Evolutionary conservation across 2,329 filamentous ascomycete genomes (phyloP).

Genomic region (Sclerotinia nivalis): DNA sequence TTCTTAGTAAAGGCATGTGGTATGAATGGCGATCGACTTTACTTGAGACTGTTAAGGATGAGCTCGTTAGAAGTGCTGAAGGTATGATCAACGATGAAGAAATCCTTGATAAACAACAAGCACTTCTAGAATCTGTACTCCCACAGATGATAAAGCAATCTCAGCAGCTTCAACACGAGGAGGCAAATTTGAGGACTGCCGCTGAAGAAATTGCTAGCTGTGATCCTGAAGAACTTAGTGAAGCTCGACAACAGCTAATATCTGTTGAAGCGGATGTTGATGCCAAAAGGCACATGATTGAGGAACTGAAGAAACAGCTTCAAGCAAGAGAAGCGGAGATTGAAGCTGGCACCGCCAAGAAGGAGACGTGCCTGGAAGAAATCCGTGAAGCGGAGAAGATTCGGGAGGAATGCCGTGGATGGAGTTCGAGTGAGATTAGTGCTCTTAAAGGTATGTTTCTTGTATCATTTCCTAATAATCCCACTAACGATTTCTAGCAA

Average conservation of each 20-base stretch:
- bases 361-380: conserved; percentile 67
- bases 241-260: conserved; percentile 68
- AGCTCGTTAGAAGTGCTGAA: conserved; percentile 71
- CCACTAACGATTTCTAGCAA: conserved; percentile 54
- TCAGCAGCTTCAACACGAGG: conserved; percentile 62
- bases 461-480: not conserved
- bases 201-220: conserved; percentile 75
- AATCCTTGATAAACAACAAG: conserved; percentile 65
- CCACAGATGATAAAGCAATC: conserved; percentile 64
- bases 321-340: conserved; percentile 66
- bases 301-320: conserved; percentile 65
- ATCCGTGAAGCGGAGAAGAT: conserved; percentile 82
- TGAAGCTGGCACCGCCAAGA: conserved; percentile 63
- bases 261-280: conserved; percentile 67
- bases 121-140: conserved; percentile 65
- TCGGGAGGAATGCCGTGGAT: conserved; percentile 85
- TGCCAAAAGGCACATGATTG: conserved; percentile 66
- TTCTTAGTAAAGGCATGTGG: conserved; percentile 95
- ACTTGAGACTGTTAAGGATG: conserved; percentile 79
- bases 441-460: conserved; percentile 67
- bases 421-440: conserved; percentile 79
- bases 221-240: conserved; percentile 75
- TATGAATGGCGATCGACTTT: conserved; percentile 96
- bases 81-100: conserved; percentile 76
- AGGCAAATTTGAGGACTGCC: conserved; percentile 67